Conservation (phyloP, 176 grass and related monocot genomes). For the Paspalum notatum region DNA sequence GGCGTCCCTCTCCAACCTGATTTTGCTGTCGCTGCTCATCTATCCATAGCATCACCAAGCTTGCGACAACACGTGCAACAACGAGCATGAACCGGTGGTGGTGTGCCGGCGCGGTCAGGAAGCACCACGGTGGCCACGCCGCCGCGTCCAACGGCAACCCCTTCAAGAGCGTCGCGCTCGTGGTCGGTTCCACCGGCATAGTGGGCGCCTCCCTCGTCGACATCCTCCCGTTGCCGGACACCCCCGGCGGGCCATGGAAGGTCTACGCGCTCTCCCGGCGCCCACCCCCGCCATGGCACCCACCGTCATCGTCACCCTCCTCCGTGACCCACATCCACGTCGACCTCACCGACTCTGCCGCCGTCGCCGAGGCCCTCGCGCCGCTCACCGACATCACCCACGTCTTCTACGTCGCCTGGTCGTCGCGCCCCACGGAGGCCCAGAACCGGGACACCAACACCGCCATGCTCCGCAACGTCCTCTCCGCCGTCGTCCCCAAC, state of each 20-base stretch:
- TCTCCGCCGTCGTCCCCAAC: conserved; percentile 52
- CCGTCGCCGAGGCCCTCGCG: not conserved
- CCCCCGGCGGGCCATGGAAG: not conserved
- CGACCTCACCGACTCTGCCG: not conserved
- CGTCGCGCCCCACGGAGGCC: not conserved
- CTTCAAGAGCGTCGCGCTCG: not conserved
- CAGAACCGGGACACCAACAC: not conserved
- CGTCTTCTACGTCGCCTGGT: not conserved
- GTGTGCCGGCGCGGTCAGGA: too few species aligned
- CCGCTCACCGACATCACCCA: not conserved
- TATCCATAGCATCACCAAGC: too few species aligned
- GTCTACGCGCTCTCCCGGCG: not conserved
- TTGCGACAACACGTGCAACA: too few species aligned
- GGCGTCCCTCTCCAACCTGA: too few species aligned
- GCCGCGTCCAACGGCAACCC: too few species aligned
- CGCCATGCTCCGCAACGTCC: conserved; percentile 49
- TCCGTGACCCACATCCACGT: not conserved
- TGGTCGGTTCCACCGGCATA: not conserved
- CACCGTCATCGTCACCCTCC: not conserved
- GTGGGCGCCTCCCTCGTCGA: not conserved
- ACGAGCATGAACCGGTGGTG: too few species aligned
- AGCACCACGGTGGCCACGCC: too few species aligned
- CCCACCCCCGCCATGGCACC: not conserved
- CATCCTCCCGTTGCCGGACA: not conserved
- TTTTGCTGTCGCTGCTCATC: too few species aligned